Evolutionary conservation across 257 asterid species (phyloP).

Genomic region (Solanum peruvianum): DNA sequence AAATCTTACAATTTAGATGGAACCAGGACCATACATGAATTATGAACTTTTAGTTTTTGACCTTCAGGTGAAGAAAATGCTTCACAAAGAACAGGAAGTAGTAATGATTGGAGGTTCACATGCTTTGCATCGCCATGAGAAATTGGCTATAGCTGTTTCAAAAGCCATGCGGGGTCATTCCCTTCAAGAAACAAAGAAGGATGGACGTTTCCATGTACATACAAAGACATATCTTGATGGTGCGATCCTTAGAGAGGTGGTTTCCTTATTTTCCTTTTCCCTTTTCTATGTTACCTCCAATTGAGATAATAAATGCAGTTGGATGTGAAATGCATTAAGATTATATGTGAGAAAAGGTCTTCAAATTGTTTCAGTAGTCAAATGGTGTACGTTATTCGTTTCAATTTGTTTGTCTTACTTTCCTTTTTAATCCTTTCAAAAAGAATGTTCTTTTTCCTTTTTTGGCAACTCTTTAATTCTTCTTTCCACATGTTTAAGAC

Average conservation of each 20-base stretch:
- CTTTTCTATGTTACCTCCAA: background rate
- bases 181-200: conserved; percentile 97
- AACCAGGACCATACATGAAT: background rate
- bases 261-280: background rate
- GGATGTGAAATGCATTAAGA: background rate
- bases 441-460: background rate
- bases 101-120: conserved; percentile 89
- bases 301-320: background rate
- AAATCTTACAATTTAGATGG: background rate
- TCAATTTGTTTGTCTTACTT: background rate
- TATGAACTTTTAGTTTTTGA: background rate
- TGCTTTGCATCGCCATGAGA: conserved; percentile 86
- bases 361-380: background rate
- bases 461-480: background rate
- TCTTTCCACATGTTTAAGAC: background rate
- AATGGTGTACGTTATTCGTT: background rate
- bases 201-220: conserved; percentile 96
- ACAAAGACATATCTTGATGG: conserved; percentile 96
- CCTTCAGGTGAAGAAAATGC: conserved; percentile 82
- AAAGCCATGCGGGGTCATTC: conserved; percentile 96
- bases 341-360: background rate
- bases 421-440: background rate
- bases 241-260: conserved; percentile 91
- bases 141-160: conserved; percentile 92
- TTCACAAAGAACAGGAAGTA: conserved; percentile 78